Evolutionary conservation across 83 land plant genomes (phyloP).

Genomic region (Picea mariana): DNA sequence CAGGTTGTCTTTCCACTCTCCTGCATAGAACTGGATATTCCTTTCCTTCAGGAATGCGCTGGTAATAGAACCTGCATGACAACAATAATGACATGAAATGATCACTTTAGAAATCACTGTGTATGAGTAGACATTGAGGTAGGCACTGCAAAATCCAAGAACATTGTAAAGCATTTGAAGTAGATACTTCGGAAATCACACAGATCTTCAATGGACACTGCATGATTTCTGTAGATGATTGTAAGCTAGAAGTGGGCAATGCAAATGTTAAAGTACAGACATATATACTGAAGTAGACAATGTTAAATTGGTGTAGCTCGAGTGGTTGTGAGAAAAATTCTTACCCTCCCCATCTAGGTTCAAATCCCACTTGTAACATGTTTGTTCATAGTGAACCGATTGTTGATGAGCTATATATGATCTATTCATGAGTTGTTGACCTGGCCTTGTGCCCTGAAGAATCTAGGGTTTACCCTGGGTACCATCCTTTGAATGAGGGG

Average conservation of each 20-base stretch:
- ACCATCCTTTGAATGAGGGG: too few relatives aligned
- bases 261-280: too few relatives aligned
- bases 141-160: constrained; percentile 1
- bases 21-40: constrained; percentile 70
- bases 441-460: too few relatives aligned
- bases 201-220: neutral
- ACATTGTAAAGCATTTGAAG: neutral
- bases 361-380: too few relatives aligned
- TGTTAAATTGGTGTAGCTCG: too few relatives aligned
- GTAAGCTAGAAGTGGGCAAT: neutral
- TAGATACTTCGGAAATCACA: neutral
- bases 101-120: neutral
- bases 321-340: too few relatives aligned
- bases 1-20: constrained; percentile 19
- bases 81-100: neutral
- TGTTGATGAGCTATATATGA: too few relatives aligned
- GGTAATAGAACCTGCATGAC: constrained; percentile 60
- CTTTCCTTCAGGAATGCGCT: constrained; percentile 65
- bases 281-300: too few relatives aligned
- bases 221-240: neutral
- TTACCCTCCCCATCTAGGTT: too few relatives aligned
- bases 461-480: too few relatives aligned
- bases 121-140: constrained; percentile 1
- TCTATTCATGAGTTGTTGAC: too few relatives aligned
- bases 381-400: too few relatives aligned